Conservation (phyloP, 2,329 filamentous ascomycete genomes). For the Fusarium sororula region DNA sequence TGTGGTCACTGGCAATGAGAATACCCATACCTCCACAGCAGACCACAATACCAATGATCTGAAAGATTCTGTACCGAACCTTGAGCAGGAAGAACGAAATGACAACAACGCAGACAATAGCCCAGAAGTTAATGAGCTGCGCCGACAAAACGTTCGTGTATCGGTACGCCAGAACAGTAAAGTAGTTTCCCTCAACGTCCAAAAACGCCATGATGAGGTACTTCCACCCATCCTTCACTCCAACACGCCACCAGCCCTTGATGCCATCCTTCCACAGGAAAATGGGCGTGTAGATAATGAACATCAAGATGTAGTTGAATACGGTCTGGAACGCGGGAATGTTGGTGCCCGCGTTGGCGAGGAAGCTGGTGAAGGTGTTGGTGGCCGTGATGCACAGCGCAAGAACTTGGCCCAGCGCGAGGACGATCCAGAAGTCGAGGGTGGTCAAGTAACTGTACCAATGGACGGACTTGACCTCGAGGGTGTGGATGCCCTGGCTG, state of each 20-base stretch:
- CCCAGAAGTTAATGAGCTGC: slow-evolving; percentile 98
- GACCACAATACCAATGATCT: slow-evolving; percentile 86
- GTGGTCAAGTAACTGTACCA: slow-evolving; percentile 84
- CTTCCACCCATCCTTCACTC: slow-evolving; percentile 84
- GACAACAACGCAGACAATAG: slow-evolving; percentile 89
- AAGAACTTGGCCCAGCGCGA: slow-evolving; percentile 83
- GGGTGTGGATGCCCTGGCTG: slow-evolving; percentile 60
- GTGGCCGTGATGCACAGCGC: slow-evolving; percentile 91
- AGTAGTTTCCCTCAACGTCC: slow-evolving; percentile 98
- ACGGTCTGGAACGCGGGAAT: slow-evolving; percentile 96
- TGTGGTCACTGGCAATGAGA: slow-evolving; percentile 86
- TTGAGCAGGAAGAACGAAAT: slow-evolving; percentile 83
- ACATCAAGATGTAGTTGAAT: slow-evolving; percentile 91
- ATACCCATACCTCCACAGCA: slow-evolving; percentile 92
- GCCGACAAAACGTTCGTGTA: slow-evolving; percentile 92
- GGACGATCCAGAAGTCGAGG: slow-evolving; percentile 85
- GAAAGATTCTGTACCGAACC: slow-evolving; percentile 89
- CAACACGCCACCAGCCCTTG: slow-evolving; percentile 71
- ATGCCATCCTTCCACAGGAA: slow-evolving; percentile 83
- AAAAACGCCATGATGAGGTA: slow-evolving; percentile 93
- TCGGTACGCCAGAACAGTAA: slow-evolving; percentile 92
- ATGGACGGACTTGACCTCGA: slow-evolving; percentile 62
- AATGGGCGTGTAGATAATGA: slow-evolving; percentile 80
- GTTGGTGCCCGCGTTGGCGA: slow-evolving; percentile 71
- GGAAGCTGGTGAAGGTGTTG: slow-evolving; percentile 86